These are phyloP conservation scores for Giardia muris DNA, from an alignment of 208 protist genomes.

Conservation along the genomic window DNA sequence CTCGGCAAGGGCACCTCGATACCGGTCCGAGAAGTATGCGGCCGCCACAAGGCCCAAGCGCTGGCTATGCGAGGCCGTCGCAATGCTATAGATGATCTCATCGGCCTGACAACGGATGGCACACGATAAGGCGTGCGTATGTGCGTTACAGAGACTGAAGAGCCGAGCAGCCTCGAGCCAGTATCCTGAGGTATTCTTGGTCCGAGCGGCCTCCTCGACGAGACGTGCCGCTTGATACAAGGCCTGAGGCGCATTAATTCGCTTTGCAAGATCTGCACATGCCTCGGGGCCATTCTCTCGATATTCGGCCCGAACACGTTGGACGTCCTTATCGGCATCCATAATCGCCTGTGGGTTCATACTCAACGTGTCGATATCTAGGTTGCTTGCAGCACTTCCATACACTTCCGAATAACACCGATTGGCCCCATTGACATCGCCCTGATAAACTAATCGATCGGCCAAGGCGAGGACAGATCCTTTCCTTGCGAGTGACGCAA, in stretches of 20 bases:
- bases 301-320: not conserved
- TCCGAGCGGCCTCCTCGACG: not conserved
- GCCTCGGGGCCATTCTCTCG: not conserved
- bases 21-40: not conserved
- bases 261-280: not conserved
- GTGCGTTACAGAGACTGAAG: not conserved
- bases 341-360: not conserved
- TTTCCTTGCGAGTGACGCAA: not conserved
- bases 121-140: not conserved
- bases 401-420: slow-evolving; percentile 4
- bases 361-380: not conserved
- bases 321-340: not conserved
- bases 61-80: not conserved
- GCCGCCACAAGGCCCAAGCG: not conserved
- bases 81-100: slow-evolving; percentile 17
- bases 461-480: not conserved
- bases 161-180: not conserved
- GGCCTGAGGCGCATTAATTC: not conserved
- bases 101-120: not conserved
- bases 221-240: not conserved
- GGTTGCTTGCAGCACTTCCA: not conserved
- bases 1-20: not conserved
- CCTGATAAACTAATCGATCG: not conserved
- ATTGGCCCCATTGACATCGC: not conserved
- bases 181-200: not conserved